Percentiles rank a stretch among this genome's conserved stretches.
These are phyloP conservation scores for Aspergillus aculeatinus DNA, from an alignment of 2,329 filamentous ascomycete species.

Conservation along the genomic window DNA sequence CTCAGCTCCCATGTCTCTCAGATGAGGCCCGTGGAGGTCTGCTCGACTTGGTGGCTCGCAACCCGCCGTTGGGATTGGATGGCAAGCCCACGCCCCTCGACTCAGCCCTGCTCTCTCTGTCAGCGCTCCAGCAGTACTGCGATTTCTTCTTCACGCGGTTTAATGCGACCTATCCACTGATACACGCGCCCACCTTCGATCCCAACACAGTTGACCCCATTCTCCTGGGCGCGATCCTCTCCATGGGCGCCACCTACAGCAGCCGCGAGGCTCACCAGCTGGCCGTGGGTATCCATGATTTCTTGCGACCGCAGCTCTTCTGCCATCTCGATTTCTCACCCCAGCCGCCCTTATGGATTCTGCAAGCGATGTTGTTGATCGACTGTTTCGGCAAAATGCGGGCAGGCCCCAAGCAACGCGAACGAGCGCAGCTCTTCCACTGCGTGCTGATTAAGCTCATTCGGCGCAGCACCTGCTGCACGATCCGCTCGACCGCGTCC, in stretches of 20 bases:
- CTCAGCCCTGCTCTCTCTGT: slow-evolving; percentile 53
- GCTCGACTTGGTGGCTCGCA: slow-evolving; percentile 53
- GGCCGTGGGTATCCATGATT: slow-evolving; percentile 62
- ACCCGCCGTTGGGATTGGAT: slow-evolving; percentile 51
- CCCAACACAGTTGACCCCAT: slow-evolving; percentile 52
- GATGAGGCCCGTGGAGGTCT: slow-evolving; percentile 41
- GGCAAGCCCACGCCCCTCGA: slow-evolving; percentile 49
- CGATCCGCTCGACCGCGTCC: slow-evolving; percentile 39
- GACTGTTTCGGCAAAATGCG: slow-evolving; percentile 65
- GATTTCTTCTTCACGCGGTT: slow-evolving; percentile 62
- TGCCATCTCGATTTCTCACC: slow-evolving; percentile 57
- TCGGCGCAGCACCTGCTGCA: slow-evolving; percentile 53
- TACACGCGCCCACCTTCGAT: slow-evolving; percentile 60
- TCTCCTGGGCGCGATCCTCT: slow-evolving; percentile 54
- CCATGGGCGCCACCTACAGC: slow-evolving; percentile 63
- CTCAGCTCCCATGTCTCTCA: slow-evolving; percentile 25
- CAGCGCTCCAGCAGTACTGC: slow-evolving; percentile 55
- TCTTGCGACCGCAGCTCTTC: slow-evolving; percentile 60
- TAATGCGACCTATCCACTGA: slow-evolving; percentile 60
- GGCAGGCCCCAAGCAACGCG: slow-evolving; percentile 62
- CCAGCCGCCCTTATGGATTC: slow-evolving; percentile 60
- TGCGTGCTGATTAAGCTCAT: slow-evolving; percentile 57
- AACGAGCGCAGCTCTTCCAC: slow-evolving; percentile 62
- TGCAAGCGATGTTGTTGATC: slow-evolving; percentile 62
- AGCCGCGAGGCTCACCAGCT: slow-evolving; percentile 60